Evolutionary conservation across 2,329 filamentous ascomycete species (phyloP), one percentile per base, ranked within the genome.

Genomic region (Zymoseptoria brevis): DNA sequence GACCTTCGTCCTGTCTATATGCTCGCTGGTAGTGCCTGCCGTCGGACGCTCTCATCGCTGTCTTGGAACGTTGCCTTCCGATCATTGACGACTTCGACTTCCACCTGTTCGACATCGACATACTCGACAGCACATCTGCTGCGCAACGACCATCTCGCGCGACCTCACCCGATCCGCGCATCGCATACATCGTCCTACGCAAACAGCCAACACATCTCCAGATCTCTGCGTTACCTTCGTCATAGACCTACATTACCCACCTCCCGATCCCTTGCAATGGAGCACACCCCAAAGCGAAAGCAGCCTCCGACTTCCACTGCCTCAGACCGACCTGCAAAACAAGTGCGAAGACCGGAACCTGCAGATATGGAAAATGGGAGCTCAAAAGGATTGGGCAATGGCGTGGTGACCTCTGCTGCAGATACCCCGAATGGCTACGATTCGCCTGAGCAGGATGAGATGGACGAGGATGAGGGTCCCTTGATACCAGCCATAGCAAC

Each of bases 401-500:
- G 69, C 45, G 63, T 68, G 57, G 63, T 64, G 16, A 62, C 65
- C 1, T 71, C 68, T 1, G 64, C 67, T 19, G 67, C 66, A 54
- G 69, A 71, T 30, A 70, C 70, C 1, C 67, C 67, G n/a, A 73
- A 73, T 52, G 72, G 69, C 52, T 66, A 73, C 56, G 67, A 65
- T 54, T 69, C 71, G 53, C 67, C 71, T 29, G 76, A 77, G 61
- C 75, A 80, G 60, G 77, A 80, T 7, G 73, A 77, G 8, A 73
- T 68, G 11, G 57, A 66, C 77, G 57, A 60, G 9, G 56, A 56
- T 1, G 50, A 30, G 58, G 73, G 76, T 41, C 53, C 55, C 62
- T 73, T 74, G 60, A 70, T 80, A 66, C 78, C 71, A 57, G 78
- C 78, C 63, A 77, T 77, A 16, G 76, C 79, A 54, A 75, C 81